Evolutionary conservation across 306 rosid genomes (phyloP).

Genomic region (Mucuna pruriens): DNA sequence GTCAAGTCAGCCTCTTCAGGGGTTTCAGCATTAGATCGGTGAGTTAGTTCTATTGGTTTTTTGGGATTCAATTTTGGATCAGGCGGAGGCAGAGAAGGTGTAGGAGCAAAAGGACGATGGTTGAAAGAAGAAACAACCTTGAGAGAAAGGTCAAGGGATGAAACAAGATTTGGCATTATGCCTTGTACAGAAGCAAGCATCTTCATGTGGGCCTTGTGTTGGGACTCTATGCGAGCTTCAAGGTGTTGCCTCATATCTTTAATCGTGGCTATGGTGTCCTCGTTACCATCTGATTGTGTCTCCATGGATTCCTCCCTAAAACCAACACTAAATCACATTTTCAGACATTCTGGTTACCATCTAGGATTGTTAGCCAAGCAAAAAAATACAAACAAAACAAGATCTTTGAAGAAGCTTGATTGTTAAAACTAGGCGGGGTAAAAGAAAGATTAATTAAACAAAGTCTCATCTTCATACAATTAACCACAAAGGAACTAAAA

Average conservation of each 20-base stretch:
- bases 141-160: constrained; percentile 85
- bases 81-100: constrained; percentile 74
- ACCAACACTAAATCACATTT: constrained; percentile 1
- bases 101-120: constrained; percentile 76
- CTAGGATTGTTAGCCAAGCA: neutral
- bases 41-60: constrained; percentile 30
- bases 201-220: constrained; percentile 74
- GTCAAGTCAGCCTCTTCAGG: constrained; percentile 39
- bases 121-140: constrained; percentile 78
- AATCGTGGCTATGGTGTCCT: constrained; percentile 50
- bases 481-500: constrained; percentile 12
- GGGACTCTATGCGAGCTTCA: constrained; percentile 73
- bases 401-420: neutral
- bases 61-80: constrained; percentile 55
- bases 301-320: constrained; percentile 57
- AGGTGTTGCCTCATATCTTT: constrained; percentile 65
- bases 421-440: neutral
- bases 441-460: neutral
- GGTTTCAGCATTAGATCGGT: constrained; percentile 35
- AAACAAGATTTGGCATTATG: constrained; percentile 68
- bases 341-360: constrained; percentile 6
- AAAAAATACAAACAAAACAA: constrained; percentile 19
- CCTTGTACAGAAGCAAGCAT: constrained; percentile 74
- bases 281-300: constrained; percentile 52
- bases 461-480: neutral